phyloP scores from a whole-genome alignment of 108 stramenopile genomes.

The Cyclotella baltica region DNA sequence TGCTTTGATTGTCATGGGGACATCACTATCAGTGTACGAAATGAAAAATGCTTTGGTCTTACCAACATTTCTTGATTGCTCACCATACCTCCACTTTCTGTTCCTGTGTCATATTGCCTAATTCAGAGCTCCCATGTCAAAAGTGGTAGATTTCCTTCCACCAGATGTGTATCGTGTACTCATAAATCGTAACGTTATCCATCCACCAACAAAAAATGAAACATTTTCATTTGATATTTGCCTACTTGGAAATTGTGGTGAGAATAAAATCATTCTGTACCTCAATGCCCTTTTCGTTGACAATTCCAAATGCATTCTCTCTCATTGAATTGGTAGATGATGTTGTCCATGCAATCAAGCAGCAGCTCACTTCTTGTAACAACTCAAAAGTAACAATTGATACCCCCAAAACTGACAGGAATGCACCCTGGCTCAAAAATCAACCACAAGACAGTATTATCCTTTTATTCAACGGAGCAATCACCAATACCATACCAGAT shows the following conservation, averaged over 20 bases:
- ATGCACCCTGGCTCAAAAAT: conserved; percentile 25
- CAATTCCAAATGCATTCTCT: not conserved
- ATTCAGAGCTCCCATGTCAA: conserved; percentile 83
- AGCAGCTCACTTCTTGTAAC: conserved; percentile 33
- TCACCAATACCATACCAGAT: conserved; percentile 27
- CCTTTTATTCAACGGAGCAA: conserved; percentile 81
- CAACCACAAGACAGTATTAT: conserved; percentile 76
- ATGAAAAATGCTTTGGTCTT: too few relatives aligned
- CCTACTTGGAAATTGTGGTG: conserved; percentile 80
- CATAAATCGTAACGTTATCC: conserved; percentile 84
- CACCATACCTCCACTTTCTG: too few relatives aligned
- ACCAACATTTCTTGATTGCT: too few relatives aligned
- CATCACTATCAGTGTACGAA: conserved; percentile 82
- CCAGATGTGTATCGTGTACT: conserved; percentile 74
- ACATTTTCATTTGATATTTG: conserved; percentile 78
- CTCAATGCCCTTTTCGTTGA: not conserved
- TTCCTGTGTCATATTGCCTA: too few relatives aligned
- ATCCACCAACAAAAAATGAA: conserved; percentile 49
- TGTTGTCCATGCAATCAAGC: conserved; percentile 66
- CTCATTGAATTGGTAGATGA: conserved; percentile 54
- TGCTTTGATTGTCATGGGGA: conserved; percentile 90
- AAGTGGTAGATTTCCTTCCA: conserved; percentile 75
- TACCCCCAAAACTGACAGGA: not conserved
- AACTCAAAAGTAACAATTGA: conserved; percentile 15
- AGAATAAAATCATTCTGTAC: not conserved